A percentile compares a stretch with the other conserved stretches of the same genome.
phyloP scores from a whole-genome alignment of 768 basidiomycete genomes.

The Hericium erinaceus region DNA sequence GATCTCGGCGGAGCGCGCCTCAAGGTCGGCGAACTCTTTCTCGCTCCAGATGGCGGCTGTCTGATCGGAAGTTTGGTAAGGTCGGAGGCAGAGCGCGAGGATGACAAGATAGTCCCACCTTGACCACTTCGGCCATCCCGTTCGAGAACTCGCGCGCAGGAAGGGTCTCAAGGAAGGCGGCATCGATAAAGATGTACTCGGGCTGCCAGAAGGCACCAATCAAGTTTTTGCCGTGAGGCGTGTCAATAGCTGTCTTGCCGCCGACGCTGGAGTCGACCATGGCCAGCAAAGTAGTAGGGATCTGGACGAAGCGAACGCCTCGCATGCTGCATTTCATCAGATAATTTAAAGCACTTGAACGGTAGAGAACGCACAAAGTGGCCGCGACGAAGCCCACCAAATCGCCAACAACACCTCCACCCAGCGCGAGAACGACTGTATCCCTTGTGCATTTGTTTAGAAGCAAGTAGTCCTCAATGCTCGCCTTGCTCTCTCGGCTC shows the following conservation, averaged over 20 bases:
- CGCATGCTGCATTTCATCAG: conserved; percentile 64
- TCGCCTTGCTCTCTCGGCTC: conserved; percentile 82
- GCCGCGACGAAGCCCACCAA: conserved; percentile 94
- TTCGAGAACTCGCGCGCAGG: conserved; percentile 93
- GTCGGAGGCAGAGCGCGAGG: not conserved
- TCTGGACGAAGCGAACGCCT: conserved; percentile 89
- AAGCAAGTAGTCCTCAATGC: conserved; percentile 89
- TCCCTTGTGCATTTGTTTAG: conserved; percentile 85
- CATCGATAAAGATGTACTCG: conserved; percentile 94
- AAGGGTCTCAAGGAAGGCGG: conserved; percentile 89
- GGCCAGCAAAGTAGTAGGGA: conserved; percentile 91
- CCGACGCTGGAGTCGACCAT: conserved; percentile 99
- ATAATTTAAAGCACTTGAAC: not conserved
- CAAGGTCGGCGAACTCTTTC: conserved; percentile 77
- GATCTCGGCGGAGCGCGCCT: conserved; percentile 78
- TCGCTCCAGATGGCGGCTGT: conserved; percentile 99
- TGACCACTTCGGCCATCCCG: conserved; percentile 97
- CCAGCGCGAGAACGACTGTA: conserved; percentile 86
- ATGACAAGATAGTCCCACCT: conserved; percentile 42
- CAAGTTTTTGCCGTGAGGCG: conserved; percentile 95
- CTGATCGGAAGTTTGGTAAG: conserved; percentile 29
- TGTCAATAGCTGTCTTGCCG: conserved; percentile 99
- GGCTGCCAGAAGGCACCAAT: conserved; percentile 99
- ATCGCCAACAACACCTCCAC: conserved; percentile 97
- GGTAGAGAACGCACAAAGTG: conserved; percentile 65